Evolutionary conservation across 2,329 filamentous ascomycete genomes (phyloP), one percentile per base, ranked within the genome.

Genomic region (Trichoderma semiorbis): DNA sequence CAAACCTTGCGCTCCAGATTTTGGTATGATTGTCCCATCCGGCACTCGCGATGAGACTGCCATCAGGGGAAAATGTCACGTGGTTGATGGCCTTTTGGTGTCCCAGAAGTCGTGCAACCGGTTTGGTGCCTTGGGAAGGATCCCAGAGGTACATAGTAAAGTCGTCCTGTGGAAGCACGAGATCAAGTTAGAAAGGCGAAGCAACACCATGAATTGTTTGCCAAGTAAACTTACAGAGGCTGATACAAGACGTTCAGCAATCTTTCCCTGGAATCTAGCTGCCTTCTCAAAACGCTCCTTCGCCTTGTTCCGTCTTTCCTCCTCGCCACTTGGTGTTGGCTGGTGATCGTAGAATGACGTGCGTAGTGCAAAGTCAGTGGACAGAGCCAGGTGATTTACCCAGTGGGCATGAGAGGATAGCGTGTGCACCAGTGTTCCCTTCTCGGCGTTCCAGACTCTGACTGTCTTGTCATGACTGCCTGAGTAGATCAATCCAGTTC

Each of bases 1-100:
- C 80, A 66, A 91, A 92, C 79, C 88, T 87, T 3, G 92, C 92
- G 75, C 91, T 93, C 95, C 95, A 98, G 30, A 98, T 83, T 83
- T 97, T 97, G 76, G 95, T 94, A 77, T 95, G 93, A 80, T 98
- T 99, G 81, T 99, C 96, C 84, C 95, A 99, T 5, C 92, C 91
- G 10, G 93, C 91, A 47, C 93, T 97, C 10, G 96, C 96, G 76
- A 99, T 94, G 72, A 95, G 87, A 10, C 89, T 86, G 39, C 94
- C 95, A 78, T 98, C 95, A 0, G 95, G 94, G 1, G 94, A 97
- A 82, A 98, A 98, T 0, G 91, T 92, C 62, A 98, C 95, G 79
- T 98, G 93, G 80, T 98, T 98, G 76, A 98, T 95, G 79, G 95
- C 93, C 83, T 98, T 98, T 80, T 98, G 94, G 78, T 99, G 96